Percentiles rank a stretch among this genome's conserved stretches.
Evolutionary conservation across 2,329 filamentous ascomycete genomes (phyloP).

Genomic region (Scedosporium dehoogii): DNA sequence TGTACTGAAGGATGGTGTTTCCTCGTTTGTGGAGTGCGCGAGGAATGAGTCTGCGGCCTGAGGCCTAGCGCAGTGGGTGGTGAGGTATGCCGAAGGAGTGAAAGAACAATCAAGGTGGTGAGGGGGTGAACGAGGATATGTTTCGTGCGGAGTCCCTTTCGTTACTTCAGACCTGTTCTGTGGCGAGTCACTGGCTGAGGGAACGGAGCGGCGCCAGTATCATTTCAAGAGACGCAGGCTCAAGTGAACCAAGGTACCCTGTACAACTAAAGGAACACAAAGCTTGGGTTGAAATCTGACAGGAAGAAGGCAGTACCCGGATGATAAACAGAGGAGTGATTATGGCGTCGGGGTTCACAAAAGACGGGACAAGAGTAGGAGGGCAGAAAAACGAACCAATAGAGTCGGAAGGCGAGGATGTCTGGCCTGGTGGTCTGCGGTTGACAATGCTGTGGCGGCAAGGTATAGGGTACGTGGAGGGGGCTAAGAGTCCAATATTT

Average conservation of each 20-base stretch:
- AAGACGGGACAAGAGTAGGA: not conserved
- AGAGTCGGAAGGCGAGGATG: not conserved
- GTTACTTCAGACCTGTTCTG: no score
- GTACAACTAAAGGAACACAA: not conserved
- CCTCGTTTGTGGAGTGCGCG: not conserved
- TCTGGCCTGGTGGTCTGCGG: not conserved
- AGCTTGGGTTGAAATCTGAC: not conserved
- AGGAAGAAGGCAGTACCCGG: not conserved
- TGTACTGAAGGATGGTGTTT: conserved; percentile 12
- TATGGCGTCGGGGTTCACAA: no score
- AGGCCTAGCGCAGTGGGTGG: not conserved
- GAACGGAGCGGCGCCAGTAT: no score
- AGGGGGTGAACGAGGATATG: not conserved
- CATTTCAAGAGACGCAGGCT: not conserved
- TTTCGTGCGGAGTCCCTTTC: no score
- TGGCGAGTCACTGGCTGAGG: no score
- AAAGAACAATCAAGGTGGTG: not conserved
- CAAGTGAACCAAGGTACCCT: not conserved
- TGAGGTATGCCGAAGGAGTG: not conserved
- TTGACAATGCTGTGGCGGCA: not conserved
- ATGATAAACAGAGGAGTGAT: no score
- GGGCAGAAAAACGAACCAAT: not conserved
- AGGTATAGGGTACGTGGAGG: not conserved
- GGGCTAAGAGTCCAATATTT: not conserved
- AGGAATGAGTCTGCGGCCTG: not conserved